Base-by-base conservation (phyloP, 2,329 filamentous ascomycete genomes). In the Neurospora crassa region DNA sequence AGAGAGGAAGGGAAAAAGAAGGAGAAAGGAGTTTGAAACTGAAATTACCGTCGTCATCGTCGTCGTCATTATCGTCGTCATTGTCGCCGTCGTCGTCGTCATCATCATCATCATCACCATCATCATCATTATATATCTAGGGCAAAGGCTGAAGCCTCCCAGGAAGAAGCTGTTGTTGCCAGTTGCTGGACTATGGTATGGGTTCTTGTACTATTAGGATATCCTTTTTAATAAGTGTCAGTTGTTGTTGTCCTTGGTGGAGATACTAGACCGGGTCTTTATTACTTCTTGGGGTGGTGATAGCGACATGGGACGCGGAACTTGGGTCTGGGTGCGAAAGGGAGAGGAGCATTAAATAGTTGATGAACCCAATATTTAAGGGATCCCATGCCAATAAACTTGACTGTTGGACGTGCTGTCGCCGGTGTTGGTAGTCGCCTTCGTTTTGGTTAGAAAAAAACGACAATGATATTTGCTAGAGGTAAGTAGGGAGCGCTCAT, bases 131-230 rank as follows among this genome's bases (percentile, higher is more conserved):
- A 68, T 68, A 45, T 70, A 53, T 67, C 53, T 67, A 67, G 42
- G 67, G 63, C 20, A 67, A 47, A 41, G 59, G 47, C 68, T 40
- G 41, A 53, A 69, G 70, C n/a, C 24, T 68, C 63, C 42, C 59
- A 29, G 29, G 67, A 40, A 45, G 43, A 45, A 71, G 53, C 18
- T 18, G 53, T 63, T 37, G 53, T 63, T 63, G 29, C 29, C 18
- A 63, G 53, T 29, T 63, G 29, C 10, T 47, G 29, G 53, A 63
- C n/a, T 47, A 10, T n/a, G 43, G 10, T 18, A 18, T 11, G 63
- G 47, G 59, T 29, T 68, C 37, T 42, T 79, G 80, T 81, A 82
- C 77, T 78, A 81, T 76, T 82, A 82, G 77, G 79, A 82, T 82
- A 81, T 81, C 79, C 80, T 74, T 68, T 72, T 72, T 74, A 41